phyloP scores from a whole-genome alignment of 352 stramenopile species.

The Phytophthora fragariae region DNA sequence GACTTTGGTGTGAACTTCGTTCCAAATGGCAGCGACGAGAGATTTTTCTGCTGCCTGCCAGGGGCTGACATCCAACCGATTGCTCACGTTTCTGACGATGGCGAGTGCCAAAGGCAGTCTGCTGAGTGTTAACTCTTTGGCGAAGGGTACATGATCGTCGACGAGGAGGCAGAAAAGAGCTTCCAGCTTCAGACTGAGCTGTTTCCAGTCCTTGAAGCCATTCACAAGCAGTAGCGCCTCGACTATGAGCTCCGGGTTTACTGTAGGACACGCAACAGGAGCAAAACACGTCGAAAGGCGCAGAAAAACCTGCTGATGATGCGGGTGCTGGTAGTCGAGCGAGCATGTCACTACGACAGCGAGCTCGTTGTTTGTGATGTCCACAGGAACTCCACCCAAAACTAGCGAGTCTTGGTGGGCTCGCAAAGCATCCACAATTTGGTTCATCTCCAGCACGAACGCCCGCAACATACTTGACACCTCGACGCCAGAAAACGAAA shows the following conservation, averaged over 20 bases:
- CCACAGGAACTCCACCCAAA: slow-evolving; percentile 44
- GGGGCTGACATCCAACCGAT: slow-evolving; percentile 22
- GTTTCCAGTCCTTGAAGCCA: slow-evolving; percentile 53
- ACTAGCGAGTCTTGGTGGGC: slow-evolving; percentile 40
- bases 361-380: slow-evolving; percentile 46
- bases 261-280: slow-evolving; percentile 45
- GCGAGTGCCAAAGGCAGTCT: slow-evolving; percentile 37
- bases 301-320: slow-evolving; percentile 55
- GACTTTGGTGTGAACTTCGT: slow-evolving; percentile 52
- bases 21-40: slow-evolving; percentile 58
- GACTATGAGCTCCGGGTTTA: slow-evolving; percentile 43
- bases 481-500: slow-evolving; percentile 54
- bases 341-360: slow-evolving; percentile 48
- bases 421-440: slow-evolving; percentile 55
- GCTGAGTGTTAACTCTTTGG: slow-evolving; percentile 30
- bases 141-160: slow-evolving; percentile 34
- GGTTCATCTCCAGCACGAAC: slow-evolving; percentile 56
- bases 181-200: slow-evolving; percentile 50
- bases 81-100: slow-evolving; percentile 32
- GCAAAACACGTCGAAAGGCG: slow-evolving; percentile 54
- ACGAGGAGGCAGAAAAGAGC: slow-evolving; percentile 43
- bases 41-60: slow-evolving; percentile 52
- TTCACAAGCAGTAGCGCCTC: slow-evolving; percentile 46
- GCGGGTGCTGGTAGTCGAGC: slow-evolving; percentile 37
- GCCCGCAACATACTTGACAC: slow-evolving; percentile 37